Conservation (phyloP, 345 rosid species). For the Aegle marmelos region DNA sequence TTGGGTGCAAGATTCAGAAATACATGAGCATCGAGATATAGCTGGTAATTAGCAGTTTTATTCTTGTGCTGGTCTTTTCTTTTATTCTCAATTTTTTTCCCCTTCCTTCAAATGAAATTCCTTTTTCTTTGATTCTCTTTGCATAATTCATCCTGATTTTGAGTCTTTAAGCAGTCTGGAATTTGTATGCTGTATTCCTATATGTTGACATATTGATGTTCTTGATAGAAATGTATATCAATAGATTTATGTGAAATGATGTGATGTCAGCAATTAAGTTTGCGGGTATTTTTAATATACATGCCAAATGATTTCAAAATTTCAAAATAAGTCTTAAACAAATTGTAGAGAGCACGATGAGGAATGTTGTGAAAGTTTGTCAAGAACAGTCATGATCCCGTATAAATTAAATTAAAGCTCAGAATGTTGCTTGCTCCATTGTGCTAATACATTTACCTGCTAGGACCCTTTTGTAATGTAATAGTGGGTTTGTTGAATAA, state of each 20-base stretch:
- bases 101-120: neutral
- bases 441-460: too few relatives aligned
- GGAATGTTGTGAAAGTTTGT: too few relatives aligned
- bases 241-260: too few relatives aligned
- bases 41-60: constrained; percentile 58
- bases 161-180: neutral
- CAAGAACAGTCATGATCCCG: too few relatives aligned
- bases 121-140: neutral
- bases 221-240: neutral
- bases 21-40: constrained; percentile 92
- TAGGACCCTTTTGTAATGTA: too few relatives aligned
- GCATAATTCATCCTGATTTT: neutral
- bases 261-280: too few relatives aligned
- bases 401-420: too few relatives aligned
- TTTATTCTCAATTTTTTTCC: neutral
- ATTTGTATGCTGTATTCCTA: neutral
- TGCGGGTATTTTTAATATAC: too few relatives aligned
- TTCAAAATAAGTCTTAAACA: too few relatives aligned
- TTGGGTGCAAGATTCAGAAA: constrained; percentile 96
- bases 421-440: too few relatives aligned
- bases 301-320: too few relatives aligned
- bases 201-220: neutral
- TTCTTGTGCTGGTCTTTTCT: neutral
- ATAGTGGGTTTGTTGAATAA: neutral
- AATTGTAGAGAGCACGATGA: too few relatives aligned